Evolutionary conservation across 345 rosid genomes (phyloP).

Genomic region (Salix purpurea): DNA sequence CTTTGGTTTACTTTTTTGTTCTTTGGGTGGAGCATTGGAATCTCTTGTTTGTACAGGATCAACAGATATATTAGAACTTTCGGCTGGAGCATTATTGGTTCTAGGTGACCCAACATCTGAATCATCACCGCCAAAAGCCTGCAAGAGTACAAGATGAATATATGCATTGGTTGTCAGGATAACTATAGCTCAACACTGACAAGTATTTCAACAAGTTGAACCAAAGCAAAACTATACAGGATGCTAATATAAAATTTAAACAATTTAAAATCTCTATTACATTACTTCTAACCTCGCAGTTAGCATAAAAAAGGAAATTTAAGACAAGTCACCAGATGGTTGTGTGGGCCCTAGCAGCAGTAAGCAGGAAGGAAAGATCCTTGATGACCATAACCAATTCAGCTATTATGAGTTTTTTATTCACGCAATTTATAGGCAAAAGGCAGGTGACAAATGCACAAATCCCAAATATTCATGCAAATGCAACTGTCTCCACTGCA

Average conservation of each 20-base stretch:
- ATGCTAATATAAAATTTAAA: background rate
- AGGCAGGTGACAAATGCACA: background rate
- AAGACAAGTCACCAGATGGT: background rate
- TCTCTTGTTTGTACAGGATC: constrained; percentile 43
- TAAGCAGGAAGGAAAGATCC: background rate
- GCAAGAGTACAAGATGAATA: constrained; percentile 22
- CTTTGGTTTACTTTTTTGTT: constrained; percentile 52
- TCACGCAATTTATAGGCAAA: background rate
- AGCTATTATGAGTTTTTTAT: background rate
- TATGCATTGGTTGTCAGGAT: background rate
- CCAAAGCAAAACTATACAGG: background rate
- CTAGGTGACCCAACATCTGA: constrained; percentile 70
- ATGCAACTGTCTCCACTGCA: background rate
- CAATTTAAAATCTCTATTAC: background rate
- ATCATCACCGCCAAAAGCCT: constrained; percentile 88
- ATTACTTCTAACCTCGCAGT: background rate
- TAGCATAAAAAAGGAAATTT: background rate
- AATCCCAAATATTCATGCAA: background rate
- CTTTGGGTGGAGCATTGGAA: constrained; percentile 36
- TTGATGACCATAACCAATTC: background rate
- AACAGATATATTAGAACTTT: constrained; percentile 38
- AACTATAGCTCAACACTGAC: background rate
- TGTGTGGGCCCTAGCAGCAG: background rate
- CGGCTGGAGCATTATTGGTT: constrained; percentile 38
- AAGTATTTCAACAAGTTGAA: background rate